phyloP scores from a whole-genome alignment of 176 grass and related monocot species.

The Avena eriantha region DNA sequence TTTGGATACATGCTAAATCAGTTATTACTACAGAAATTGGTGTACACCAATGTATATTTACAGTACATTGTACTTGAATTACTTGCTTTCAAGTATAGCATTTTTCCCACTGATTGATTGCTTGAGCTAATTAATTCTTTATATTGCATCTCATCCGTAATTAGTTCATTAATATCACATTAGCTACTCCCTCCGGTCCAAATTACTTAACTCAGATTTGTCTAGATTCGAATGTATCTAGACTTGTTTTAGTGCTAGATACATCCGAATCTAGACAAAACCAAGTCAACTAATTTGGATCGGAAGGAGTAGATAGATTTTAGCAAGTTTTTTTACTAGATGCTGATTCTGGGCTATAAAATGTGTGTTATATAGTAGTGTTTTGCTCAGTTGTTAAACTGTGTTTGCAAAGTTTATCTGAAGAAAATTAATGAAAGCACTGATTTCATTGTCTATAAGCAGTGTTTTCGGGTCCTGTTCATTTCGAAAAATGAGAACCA shows the following conservation, averaged over 20 bases:
- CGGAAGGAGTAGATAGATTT: not conserved
- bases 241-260: too few relatives aligned
- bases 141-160: not conserved
- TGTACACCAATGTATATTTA: not conserved
- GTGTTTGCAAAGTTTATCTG: constrained; percentile 5
- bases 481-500: constrained; percentile 47
- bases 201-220: too few relatives aligned
- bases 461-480: constrained; percentile 58
- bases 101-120: not conserved
- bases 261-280: too few relatives aligned
- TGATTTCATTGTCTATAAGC: constrained; percentile 34
- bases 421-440: constrained; percentile 16
- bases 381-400: not conserved
- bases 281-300: too few relatives aligned
- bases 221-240: too few relatives aligned
- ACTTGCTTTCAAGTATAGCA: not conserved
- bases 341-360: not conserved
- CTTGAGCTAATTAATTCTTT: constrained; percentile 10
- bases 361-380: not conserved
- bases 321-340: not conserved
- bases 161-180: constrained; percentile 3
- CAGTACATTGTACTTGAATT: constrained; percentile 3
- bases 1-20: not conserved
- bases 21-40: not conserved
- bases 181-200: too few relatives aligned